A percentile compares a stretch with the other conserved stretches of the same genome.
Evolutionary conservation across 495 filamentous ascomycete species (phyloP).

Genomic region (Xanthoparmelia taractica): DNA sequence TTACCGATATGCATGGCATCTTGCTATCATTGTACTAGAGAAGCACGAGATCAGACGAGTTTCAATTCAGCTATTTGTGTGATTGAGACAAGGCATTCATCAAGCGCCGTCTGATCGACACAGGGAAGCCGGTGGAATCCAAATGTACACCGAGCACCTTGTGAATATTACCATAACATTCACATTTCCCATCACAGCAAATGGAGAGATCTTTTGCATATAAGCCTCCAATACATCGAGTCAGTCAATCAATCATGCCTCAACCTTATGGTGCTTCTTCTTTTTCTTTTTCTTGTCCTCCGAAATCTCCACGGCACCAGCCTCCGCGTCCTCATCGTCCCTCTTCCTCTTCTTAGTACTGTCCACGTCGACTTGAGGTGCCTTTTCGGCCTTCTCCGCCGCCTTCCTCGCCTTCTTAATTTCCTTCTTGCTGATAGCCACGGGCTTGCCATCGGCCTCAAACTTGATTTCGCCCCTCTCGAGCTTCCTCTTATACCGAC

Average conservation of each 20-base stretch:
- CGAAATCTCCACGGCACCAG: constrained; percentile 30
- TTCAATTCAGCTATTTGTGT: neutral
- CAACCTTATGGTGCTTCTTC: constrained; percentile 33
- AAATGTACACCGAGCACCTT: neutral
- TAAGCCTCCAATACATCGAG: neutral
- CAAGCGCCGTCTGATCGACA: neutral
- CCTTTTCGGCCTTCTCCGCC: constrained; percentile 44
- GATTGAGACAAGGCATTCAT: neutral
- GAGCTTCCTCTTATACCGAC: constrained; percentile 63
- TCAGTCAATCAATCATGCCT: constrained; percentile 4
- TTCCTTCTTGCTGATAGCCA: constrained; percentile 64
- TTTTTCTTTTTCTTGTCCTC: constrained; percentile 55
- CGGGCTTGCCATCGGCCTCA: constrained; percentile 49
- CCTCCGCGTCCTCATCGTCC: constrained; percentile 40
- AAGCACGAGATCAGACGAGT: neutral
- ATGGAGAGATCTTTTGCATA: neutral
- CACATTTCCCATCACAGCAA: neutral
- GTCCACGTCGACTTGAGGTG: constrained; percentile 28
- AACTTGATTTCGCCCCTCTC: constrained; percentile 60
- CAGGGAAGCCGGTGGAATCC: neutral
- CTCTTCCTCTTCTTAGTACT: constrained; percentile 50
- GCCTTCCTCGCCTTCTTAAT: constrained; percentile 67
- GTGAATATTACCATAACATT: neutral
- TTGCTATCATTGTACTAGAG: neutral
- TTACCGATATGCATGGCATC: neutral